Conservation (phyloP, 495 filamentous ascomycete genomes). For the Hyaloscypha bicolor region DNA sequence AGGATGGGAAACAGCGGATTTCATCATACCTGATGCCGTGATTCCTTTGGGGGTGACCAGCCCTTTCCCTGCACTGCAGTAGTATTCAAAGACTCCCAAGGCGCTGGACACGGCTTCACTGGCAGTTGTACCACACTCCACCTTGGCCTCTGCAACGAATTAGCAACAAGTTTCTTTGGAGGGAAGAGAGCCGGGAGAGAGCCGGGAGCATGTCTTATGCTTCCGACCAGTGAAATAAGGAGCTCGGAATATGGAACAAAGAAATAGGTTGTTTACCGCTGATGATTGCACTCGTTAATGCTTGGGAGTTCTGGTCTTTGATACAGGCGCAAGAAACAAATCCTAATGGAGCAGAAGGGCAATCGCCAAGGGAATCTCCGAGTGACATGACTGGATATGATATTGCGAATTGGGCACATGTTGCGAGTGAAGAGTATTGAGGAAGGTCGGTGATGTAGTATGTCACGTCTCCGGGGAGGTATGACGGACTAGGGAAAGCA, state of each 20-base stretch:
- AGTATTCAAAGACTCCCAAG: constrained; percentile 44
- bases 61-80: constrained; percentile 49
- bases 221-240: too few species aligned
- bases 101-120: constrained; percentile 50
- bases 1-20: constrained; percentile 27
- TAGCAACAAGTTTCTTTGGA: not conserved
- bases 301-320: constrained; percentile 44
- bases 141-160: constrained; percentile 34
- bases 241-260: too few species aligned
- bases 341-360: constrained; percentile 44
- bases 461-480: constrained; percentile 50
- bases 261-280: constrained; percentile 11
- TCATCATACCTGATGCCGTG: constrained; percentile 17
- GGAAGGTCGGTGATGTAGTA: constrained; percentile 54
- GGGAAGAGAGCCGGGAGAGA: too few species aligned
- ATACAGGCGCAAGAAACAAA: constrained; percentile 53
- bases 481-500: constrained; percentile 43
- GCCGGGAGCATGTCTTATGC: too few species aligned
- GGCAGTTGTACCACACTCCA: constrained; percentile 44
- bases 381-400: constrained; percentile 39
- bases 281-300: constrained; percentile 40
- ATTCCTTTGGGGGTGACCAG: constrained; percentile 41
- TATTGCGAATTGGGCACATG: constrained; percentile 45
- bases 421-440: constrained; percentile 43
- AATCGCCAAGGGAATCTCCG: constrained; percentile 43